Percentiles rank a stretch among this genome's conserved stretches.
phyloP scores from a whole-genome alignment of 2,329 filamentous ascomycete genomes.

The Neofusicoccum kwambonambiense region DNA sequence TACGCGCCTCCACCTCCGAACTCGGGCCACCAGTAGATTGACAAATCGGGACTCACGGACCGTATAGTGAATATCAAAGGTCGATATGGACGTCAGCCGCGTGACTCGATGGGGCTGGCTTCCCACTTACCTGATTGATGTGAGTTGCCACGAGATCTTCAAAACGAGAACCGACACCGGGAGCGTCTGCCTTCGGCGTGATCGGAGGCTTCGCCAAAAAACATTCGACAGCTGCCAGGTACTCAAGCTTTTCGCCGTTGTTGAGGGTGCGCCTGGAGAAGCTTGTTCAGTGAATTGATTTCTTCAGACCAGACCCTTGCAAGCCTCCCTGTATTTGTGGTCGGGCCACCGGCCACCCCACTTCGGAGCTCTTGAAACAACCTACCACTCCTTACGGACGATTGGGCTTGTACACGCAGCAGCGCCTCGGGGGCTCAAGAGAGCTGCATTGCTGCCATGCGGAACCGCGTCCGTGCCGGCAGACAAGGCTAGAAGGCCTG shows the following conservation, averaged over 20 bases:
- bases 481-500: not conserved
- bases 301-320: not conserved
- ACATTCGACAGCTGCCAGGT: constrained; percentile 37
- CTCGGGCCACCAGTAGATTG: not conserved
- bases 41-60: not conserved
- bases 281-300: not conserved
- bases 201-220: constrained; percentile 30
- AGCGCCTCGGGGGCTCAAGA: not conserved
- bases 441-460: not conserved
- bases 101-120: constrained; percentile 8
- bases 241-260: constrained; percentile 31
- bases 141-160: constrained; percentile 39
- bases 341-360: not conserved
- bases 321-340: not conserved
- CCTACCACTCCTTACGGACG: constrained; percentile 14
- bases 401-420: not conserved
- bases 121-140: constrained; percentile 32
- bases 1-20: not conserved
- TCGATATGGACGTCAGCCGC: not conserved
- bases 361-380: not conserved
- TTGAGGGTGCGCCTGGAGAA: constrained; percentile 26
- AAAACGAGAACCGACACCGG: constrained; percentile 35
- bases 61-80: constrained; percentile 1
- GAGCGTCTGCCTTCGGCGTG: constrained; percentile 27
- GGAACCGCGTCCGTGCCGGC: not conserved